Percentiles rank a stretch among this genome's conserved stretches.
Evolutionary conservation across 345 rosid species (phyloP).

Genomic region (Mangifera indica): DNA sequence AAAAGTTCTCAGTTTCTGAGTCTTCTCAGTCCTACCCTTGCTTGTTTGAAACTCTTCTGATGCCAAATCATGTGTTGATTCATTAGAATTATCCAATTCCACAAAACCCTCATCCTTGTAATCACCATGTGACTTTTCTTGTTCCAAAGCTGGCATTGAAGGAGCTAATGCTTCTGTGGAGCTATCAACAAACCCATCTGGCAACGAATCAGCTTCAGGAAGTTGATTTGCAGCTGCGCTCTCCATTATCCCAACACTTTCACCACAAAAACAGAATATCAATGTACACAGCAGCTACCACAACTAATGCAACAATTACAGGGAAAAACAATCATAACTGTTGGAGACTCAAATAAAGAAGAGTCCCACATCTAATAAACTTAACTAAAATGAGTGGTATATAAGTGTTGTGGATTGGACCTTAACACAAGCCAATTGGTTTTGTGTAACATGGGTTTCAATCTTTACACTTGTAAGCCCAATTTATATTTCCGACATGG

Average conservation of each 20-base stretch:
- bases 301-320: background rate
- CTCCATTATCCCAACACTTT: slow-evolving; percentile 52
- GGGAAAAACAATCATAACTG: background rate
- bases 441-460: no score
- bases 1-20: slow-evolving; percentile 50
- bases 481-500: no score
- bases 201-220: slow-evolving; percentile 88
- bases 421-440: no score
- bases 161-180: slow-evolving; percentile 55
- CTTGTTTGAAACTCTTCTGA: slow-evolving; percentile 28
- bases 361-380: no score
- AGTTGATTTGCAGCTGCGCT: slow-evolving; percentile 58
- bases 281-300: background rate
- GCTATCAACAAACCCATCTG: slow-evolving; percentile 90
- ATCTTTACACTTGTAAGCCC: no score
- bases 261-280: slow-evolving; percentile 9
- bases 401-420: no score
- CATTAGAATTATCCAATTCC: slow-evolving; percentile 22
- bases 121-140: slow-evolving; percentile 39
- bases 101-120: slow-evolving; percentile 30
- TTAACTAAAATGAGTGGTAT: no score
- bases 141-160: slow-evolving; percentile 40
- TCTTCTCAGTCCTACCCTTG: slow-evolving; percentile 37
- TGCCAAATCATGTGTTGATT: slow-evolving; percentile 12
- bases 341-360: no score